Evolutionary conservation across 306 rosid species (phyloP), one percentile per base, ranked within the genome.

Genomic region (Castanospermum australe): DNA sequence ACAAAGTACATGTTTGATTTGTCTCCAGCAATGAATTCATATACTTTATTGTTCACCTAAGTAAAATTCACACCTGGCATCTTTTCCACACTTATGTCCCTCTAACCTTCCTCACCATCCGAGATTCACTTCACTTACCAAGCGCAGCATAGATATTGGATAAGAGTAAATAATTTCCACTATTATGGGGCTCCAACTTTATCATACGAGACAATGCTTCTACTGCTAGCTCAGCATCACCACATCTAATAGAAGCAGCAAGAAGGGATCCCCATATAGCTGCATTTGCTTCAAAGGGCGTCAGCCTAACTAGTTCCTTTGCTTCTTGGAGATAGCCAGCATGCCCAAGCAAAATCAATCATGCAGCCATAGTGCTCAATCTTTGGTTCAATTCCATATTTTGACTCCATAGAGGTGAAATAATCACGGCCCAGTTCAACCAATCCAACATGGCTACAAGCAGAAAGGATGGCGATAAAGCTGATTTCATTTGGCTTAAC

Each of bases 181-280:
- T 75, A 57, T 87, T 83, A 12, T 71, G 76, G 5, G 94, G 94
- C 82, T 92, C 94, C 73, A 90, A 51, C 86, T 41, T 60, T 32
- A 84, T 42, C 6, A 90, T 84, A 78, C 81, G 87, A 55, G 62
- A 48, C 76, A 85, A 78, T 36, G 94, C 93, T 69, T 68, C 86
- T 28, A 75, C 83, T 20, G 92, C 97, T 44, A 92, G 85, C 60
- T 73, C 91, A 5, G 83, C 83, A 82, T 88, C 77, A 13, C 87
- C 84, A 51, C 84, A 86, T 38, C 71, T 75, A 45, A 83, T 80
- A 30, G 92, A 76, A 71, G 88, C 89, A 61, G 92, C 89, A 78
- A 92, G 92, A 82, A 92, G 87, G 48, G 94, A 88, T 71, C 94
- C 94, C 94, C 97, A 92, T 77, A 90, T 81, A 6, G 91, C 87